Evolutionary conservation across 2,329 filamentous ascomycete species (phyloP).

Genomic region (Ophiostoma angusticollis): DNA sequence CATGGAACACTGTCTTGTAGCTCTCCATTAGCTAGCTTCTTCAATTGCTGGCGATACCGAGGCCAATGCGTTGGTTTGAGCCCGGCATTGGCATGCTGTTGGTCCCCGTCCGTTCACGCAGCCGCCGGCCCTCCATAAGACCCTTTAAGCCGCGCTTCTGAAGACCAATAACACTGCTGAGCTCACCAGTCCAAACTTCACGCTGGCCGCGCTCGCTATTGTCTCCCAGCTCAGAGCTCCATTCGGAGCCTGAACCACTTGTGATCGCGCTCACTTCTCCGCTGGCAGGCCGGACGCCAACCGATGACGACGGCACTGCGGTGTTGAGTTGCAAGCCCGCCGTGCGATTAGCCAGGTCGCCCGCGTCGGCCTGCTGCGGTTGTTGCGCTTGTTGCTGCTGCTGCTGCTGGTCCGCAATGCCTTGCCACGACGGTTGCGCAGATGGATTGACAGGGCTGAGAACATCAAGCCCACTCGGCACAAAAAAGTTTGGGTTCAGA

Average conservation of each 20-base stretch:
- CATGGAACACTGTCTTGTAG: too few relatives aligned
- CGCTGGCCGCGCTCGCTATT: conserved; percentile 35
- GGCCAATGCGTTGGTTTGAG: conserved; percentile 8
- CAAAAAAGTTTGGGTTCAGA: conserved; percentile 50
- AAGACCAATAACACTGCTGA: conserved; percentile 83
- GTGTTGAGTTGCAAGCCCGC: conserved; percentile 38
- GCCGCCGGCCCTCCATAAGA: conserved; percentile 82
- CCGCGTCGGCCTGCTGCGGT: conserved; percentile 15
- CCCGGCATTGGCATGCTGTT: conserved; percentile 8
- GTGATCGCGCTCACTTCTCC: conserved; percentile 37
- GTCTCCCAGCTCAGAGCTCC: conserved; percentile 41
- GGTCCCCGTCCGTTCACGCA: conserved; percentile 57
- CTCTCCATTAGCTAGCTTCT: too few relatives aligned
- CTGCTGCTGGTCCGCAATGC: conserved; percentile 6
- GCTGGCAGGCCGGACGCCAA: conserved; percentile 26
- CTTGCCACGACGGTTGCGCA: conserved; percentile 10
- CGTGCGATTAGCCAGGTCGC: conserved; percentile 22
- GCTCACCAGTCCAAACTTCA: conserved; percentile 68
- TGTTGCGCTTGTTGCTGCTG: conserved; percentile 9
- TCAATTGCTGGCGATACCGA: conserved; percentile 13
- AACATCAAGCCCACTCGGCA: conserved; percentile 34
- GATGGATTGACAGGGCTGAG: conserved; percentile 17
- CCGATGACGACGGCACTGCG: conserved; percentile 18
- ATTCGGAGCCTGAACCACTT: conserved; percentile 41
- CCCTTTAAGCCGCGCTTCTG: conserved; percentile 89